These are phyloP conservation scores for Meira nashicola DNA, from an alignment of 1,284 basidiomycete genomes.

Conservation along the genomic window DNA sequence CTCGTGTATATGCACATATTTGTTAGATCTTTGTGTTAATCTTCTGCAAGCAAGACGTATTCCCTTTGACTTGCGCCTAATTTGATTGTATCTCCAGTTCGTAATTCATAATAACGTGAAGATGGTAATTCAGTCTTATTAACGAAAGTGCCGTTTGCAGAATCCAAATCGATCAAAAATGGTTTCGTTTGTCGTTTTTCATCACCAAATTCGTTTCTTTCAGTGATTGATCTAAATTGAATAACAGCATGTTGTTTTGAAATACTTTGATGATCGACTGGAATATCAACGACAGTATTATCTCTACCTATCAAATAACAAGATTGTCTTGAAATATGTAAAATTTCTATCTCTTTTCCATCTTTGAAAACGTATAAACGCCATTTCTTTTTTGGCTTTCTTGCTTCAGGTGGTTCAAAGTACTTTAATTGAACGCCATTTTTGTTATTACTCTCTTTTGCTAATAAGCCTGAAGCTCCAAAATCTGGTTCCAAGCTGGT, in stretches of 20 bases:
- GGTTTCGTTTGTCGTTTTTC: constrained; percentile 57
- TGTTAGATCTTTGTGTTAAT: constrained; percentile 5
- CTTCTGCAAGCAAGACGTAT: constrained; percentile 45
- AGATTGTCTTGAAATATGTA: constrained; percentile 86
- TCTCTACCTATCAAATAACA: constrained; percentile 91
- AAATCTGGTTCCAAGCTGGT: constrained; percentile 67
- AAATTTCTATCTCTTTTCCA: constrained; percentile 77
- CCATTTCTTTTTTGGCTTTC: constrained; percentile 85
- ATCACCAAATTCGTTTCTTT: constrained; percentile 82
- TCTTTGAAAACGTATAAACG: constrained; percentile 96
- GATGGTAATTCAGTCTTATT: constrained; percentile 79
- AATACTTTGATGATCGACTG: constrained; percentile 88
- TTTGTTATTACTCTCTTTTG: constrained; percentile 67
- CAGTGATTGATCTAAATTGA: constrained; percentile 80
- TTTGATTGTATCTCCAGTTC: constrained; percentile 63
- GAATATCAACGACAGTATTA: constrained; percentile 65
- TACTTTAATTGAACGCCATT: constrained; percentile 89
- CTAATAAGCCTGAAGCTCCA: constrained; percentile 77
- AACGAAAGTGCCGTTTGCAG: constrained; percentile 88
- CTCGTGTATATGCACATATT: background rate
- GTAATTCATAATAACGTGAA: constrained; percentile 85
- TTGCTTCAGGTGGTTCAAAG: constrained; percentile 95
- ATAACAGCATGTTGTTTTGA: constrained; percentile 98
- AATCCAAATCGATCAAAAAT: constrained; percentile 85
- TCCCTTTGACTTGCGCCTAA: constrained; percentile 45